phyloP scores from a whole-genome alignment of 306 rosid genomes.

The Geum urbanum region DNA sequence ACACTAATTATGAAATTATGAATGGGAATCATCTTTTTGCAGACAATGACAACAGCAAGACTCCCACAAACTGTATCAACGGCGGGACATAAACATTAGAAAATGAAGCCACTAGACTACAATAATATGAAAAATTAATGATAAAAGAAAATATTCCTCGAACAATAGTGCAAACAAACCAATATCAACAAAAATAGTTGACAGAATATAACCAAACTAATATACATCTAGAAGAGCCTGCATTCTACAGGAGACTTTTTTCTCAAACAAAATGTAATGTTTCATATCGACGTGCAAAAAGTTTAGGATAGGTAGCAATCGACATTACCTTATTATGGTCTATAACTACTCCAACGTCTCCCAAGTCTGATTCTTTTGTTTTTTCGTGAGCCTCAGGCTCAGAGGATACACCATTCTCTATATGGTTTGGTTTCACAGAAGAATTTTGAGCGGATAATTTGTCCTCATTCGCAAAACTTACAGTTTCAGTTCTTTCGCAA shows the following conservation, averaged over 20 bases:
- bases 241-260: neutral
- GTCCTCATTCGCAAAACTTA: slow-evolving; percentile 23
- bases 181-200: neutral
- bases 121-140: no score
- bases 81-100: neutral
- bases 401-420: slow-evolving; percentile 30
- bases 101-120: no score
- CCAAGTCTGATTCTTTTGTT: slow-evolving; percentile 29
- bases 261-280: neutral
- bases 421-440: slow-evolving; percentile 26
- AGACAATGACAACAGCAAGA: neutral
- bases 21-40: neutral
- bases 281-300: neutral
- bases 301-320: slow-evolving; percentile 8
- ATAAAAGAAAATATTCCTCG: neutral
- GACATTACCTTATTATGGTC: slow-evolving; percentile 36
- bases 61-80: neutral
- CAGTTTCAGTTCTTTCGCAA: slow-evolving; percentile 42
- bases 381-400: slow-evolving; percentile 32
- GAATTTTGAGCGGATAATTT: slow-evolving; percentile 22
- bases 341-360: slow-evolving; percentile 32
- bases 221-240: neutral
- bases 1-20: neutral
- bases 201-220: neutral
- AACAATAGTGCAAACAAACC: neutral